Percentiles rank a stretch among this genome's conserved stretches.
These are phyloP conservation scores for Yamadazyma buinensis DNA, from an alignment of 1,139 yeast genomes.

Conservation along the genomic window DNA sequence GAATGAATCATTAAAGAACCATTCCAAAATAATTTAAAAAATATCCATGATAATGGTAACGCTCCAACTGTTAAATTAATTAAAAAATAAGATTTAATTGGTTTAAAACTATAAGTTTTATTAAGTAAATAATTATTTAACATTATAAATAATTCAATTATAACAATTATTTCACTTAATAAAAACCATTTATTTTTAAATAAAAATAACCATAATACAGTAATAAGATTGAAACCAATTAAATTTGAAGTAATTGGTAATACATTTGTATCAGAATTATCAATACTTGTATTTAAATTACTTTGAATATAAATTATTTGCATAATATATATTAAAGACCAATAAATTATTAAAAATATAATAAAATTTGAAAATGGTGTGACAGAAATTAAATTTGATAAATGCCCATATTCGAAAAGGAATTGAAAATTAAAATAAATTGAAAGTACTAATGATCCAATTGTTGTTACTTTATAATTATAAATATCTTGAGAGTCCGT, in stretches of 20 bases:
- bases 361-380: slow-evolving; percentile 71
- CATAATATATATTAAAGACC: slow-evolving; percentile 50
- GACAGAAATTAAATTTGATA: slow-evolving; percentile 37
- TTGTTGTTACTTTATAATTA: slow-evolving; percentile 41
- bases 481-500: slow-evolving; percentile 10
- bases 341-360: slow-evolving; percentile 50
- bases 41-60: slow-evolving; percentile 69
- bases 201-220: slow-evolving; percentile 58
- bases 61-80: slow-evolving; percentile 47
- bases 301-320: slow-evolving; percentile 38
- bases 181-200: slow-evolving; percentile 56
- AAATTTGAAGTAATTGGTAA: slow-evolving; percentile 39
- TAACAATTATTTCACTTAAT: slow-evolving; percentile 52
- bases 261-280: slow-evolving; percentile 12
- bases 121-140: slow-evolving; percentile 54
- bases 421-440: slow-evolving; percentile 52
- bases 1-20: slow-evolving; percentile 67
- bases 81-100: slow-evolving; percentile 24
- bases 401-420: slow-evolving; percentile 45
- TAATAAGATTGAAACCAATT: slow-evolving; percentile 54
- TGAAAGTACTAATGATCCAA: slow-evolving; percentile 50
- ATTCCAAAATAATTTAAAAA: slow-evolving; percentile 75
- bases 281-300: slow-evolving; percentile 40
- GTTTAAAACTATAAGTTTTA: slow-evolving; percentile 55
- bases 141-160: slow-evolving; percentile 53